Percentiles rank a stretch among this genome's conserved stretches.
phyloP scores from a whole-genome alignment of 768 basidiomycete species.

The Albatrellus ellisii region DNA sequence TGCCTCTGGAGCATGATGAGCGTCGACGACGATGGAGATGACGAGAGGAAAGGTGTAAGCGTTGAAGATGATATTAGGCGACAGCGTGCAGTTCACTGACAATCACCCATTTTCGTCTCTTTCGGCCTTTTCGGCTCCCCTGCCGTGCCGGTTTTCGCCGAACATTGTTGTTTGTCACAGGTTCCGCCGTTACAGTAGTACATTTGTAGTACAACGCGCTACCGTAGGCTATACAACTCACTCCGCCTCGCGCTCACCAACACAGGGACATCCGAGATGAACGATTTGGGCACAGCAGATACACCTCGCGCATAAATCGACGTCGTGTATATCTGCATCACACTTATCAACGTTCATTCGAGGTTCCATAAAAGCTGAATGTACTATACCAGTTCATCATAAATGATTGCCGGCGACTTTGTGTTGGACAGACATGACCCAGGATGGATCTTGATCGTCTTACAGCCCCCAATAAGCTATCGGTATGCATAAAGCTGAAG shows the following conservation, averaged over 20 bases:
- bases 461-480: conserved; percentile 11
- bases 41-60: neutral
- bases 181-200: too few relatives aligned
- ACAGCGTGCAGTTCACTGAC: neutral
- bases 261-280: conserved; percentile 20
- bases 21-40: neutral
- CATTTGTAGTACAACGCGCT: too few relatives aligned
- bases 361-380: neutral
- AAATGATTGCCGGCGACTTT: conserved; percentile 79
- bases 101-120: too few relatives aligned
- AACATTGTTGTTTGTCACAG: too few relatives aligned
- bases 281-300: conserved; percentile 59
- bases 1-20: conserved; percentile 25
- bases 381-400: conserved; percentile 75
- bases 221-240: neutral
- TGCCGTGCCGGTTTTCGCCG: too few relatives aligned
- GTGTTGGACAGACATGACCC: conserved; percentile 72
- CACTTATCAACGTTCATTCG: conserved; percentile 1
- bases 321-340: conserved; percentile 58
- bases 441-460: conserved; percentile 85
- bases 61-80: neutral
- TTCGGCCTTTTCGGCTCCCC: too few relatives aligned
- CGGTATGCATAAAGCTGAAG: neutral
- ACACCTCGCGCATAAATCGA: conserved; percentile 89
- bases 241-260: neutral